Evolutionary conservation across 106 monocot species (phyloP), one percentile per base, ranked within the genome.

Genomic region (Hemerocallis citrina): DNA sequence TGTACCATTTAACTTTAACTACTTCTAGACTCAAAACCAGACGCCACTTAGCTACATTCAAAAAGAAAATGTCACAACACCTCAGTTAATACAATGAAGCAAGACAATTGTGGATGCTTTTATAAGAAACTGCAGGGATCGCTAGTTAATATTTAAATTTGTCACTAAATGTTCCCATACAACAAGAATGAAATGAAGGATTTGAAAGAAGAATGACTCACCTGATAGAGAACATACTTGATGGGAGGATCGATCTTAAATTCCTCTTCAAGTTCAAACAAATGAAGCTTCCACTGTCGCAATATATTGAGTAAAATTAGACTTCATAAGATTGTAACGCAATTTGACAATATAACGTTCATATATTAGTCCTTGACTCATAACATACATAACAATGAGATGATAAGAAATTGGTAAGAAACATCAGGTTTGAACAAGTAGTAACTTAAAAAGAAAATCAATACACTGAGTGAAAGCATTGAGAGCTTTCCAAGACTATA

Each of bases 211-310:
- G 15, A 14, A 60, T 40, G 25, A 41, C 5, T 67, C 52, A 86
- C 85, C 77, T 86, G 71, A 62, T 81, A 86, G 41, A 86, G 64
- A 48, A 81, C 75, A 65, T 77, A 81, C 48, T 86, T 86, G 43
- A 75, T 68, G 34, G 66, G 67, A 31, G 85, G 81, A 49, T 75
- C 75, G 59, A 86, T 64, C 54, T 81, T 77, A 61, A 81, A 52
- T 65, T 86, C 86, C 60, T 71, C 68, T 62, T 86, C 86, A 71
- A 86, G 86, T 57, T 86, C 86, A 72, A 86, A 86, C 62, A 86
- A 67, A 78, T 86, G 86, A 61, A 78, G 74, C 27, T 81, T 86
- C 86, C 86, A 86, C 86, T 81, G 81, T 21, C 23, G 39, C 12
- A 59, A 40, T 3, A 59, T 23, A 59, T 35, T 34, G 5, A 11